phyloP scores from a whole-genome alignment of 306 rosid species.

The Prunus padus region DNA sequence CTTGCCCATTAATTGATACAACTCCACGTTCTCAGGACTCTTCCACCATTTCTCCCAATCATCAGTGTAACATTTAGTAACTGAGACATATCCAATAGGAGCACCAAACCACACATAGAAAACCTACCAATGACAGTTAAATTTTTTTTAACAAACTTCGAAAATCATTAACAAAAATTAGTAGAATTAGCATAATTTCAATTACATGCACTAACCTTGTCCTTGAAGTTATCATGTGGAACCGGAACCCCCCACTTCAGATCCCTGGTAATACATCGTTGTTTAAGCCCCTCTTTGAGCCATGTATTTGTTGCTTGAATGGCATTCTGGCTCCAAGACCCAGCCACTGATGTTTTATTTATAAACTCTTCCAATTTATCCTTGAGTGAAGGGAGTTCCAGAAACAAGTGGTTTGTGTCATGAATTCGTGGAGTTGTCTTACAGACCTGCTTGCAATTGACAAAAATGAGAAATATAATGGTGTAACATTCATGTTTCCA shows the following conservation, averaged over 20 bases:
- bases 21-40: conserved; percentile 86
- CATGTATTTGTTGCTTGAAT: conserved; percentile 84
- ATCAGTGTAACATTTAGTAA: conserved; percentile 81
- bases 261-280: conserved; percentile 90
- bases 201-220: conserved; percentile 55
- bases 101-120: conserved; percentile 99
- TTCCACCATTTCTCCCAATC: conserved; percentile 99
- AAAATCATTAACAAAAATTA: not conserved
- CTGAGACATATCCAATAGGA: conserved; percentile 91
- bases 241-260: conserved; percentile 99
- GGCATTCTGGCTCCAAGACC: conserved; percentile 96
- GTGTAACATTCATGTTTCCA: not conserved
- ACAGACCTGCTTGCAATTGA: conserved; percentile 58
- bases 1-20: conserved; percentile 98
- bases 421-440: conserved; percentile 66
- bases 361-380: conserved; percentile 72
- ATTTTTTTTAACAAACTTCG: not conserved
- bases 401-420: conserved; percentile 88
- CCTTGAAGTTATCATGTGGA: conserved; percentile 81
- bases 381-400: conserved; percentile 79
- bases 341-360: conserved; percentile 67
- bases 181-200: not conserved
- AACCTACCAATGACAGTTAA: conserved; percentile 47
- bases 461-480: not conserved
- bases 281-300: conserved; percentile 83